Base-by-base conservation (phyloP, 441 rosid genomes). In the Erodium moschatum region DNA sequence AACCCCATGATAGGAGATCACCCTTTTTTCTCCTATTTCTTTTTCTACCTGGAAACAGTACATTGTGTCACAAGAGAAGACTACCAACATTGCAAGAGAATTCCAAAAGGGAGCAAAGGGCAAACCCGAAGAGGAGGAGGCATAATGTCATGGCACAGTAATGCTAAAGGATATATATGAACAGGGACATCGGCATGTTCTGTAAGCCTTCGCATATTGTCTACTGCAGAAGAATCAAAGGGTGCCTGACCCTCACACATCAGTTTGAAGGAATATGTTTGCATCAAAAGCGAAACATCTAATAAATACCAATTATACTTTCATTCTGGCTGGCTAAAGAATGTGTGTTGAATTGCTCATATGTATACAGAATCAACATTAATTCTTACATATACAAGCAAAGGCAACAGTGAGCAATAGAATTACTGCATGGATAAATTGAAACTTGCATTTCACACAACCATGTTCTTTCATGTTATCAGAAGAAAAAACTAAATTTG, bases 1-100 rank as follows among this genome's bases (percentile, higher is more conserved):
- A 5, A 73, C 72, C 58, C 97, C 97, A 70, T 79, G 82, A 77
- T 78, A 94, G 61, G 90, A 72, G 67, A 91, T 78, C 69, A 79
- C 78, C 80, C 98, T 83, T 79, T 24, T 88, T 85, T 94, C 98
- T 64, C 98, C 98, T 35, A 94, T 88, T 81, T 94, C 93, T 80
- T 87, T 94, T 81, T 89, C 93, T 65, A 94, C 96, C 98, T 94
- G 82, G 56, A 77, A 62, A 4, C 69, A 80, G 7, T 50, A 29
- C 68, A 42, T 44, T 62, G 67, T 68, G 67, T 74, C 67, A 67
- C 44, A 18, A 72, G 70, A 74, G 58, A 66, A 50, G 65, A 68
- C 1, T 20, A 21, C 42, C 7, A 50, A 19, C 6, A 33, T 29
- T 8, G 65, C 16, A 21, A 70, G 27, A 63, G 19, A 76, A 19